Conservation (phyloP, 768 basidiomycete species). For the Agaricus sinodeliciosus region DNA sequence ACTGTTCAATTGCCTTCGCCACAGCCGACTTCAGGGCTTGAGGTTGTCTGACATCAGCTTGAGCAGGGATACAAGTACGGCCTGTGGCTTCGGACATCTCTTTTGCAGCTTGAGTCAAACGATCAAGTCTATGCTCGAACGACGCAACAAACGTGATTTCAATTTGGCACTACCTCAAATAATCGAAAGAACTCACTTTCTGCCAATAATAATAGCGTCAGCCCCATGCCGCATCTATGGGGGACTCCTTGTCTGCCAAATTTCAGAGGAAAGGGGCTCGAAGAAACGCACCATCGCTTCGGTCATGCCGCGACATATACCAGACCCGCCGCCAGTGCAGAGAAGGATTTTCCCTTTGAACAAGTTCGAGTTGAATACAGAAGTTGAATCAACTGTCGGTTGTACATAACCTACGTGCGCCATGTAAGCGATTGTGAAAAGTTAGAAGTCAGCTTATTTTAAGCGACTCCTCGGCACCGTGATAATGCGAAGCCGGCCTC, state of each 20-base stretch:
- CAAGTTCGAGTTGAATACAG: slow-evolving; percentile 70
- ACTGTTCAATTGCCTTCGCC: slow-evolving; percentile 61
- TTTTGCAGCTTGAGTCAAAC: slow-evolving; percentile 60
- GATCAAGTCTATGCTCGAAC: slow-evolving; percentile 48
- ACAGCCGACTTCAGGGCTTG: slow-evolving; percentile 71
- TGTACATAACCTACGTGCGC: slow-evolving; percentile 32
- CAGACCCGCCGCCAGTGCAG: slow-evolving; percentile 89
- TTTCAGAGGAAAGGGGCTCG: slow-evolving; percentile 2
- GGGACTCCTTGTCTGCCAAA: slow-evolving; percentile 10
- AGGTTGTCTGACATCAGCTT: slow-evolving; percentile 81
- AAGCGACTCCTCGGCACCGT: too few species aligned
- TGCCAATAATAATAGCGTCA: slow-evolving; percentile 73
- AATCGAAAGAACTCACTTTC: slow-evolving; percentile 53
- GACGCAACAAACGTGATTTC: background rate
- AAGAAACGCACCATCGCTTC: slow-evolving; percentile 59
- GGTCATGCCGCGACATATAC: slow-evolving; percentile 88
- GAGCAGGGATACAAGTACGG: slow-evolving; percentile 57
- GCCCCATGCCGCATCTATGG: slow-evolving; percentile 79
- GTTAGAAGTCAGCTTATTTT: too few species aligned
- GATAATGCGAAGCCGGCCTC: background rate
- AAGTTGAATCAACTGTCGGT: slow-evolving; percentile 45
- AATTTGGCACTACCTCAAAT: background rate
- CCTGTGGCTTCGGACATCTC: slow-evolving; percentile 71
- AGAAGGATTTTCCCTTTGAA: slow-evolving; percentile 90
- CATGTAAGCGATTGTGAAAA: slow-evolving; percentile 21